phyloP scores from a whole-genome alignment of 2,329 filamentous ascomycete species.

The Epichloe gansuensis region DNA sequence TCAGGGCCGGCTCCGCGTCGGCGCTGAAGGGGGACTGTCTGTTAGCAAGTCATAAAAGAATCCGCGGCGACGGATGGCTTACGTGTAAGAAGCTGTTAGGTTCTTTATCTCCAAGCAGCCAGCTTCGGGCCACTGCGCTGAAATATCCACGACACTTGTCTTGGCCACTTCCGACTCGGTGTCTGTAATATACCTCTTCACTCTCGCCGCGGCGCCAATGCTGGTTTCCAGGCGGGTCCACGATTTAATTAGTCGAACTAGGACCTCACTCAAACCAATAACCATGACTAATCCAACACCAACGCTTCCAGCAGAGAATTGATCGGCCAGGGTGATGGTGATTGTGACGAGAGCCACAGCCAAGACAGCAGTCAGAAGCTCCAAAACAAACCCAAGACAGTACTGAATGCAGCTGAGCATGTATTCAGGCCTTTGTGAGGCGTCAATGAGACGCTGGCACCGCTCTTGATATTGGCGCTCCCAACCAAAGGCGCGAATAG shows the following conservation, averaged over 20 bases:
- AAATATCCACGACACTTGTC: neutral
- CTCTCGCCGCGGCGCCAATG: neutral
- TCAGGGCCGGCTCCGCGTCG: no score
- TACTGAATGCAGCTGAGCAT: slow-evolving; percentile 1
- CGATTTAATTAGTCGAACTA: neutral
- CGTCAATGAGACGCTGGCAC: neutral
- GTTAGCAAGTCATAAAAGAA: no score
- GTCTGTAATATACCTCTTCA: neutral
- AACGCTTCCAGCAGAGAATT: neutral
- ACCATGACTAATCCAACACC: neutral
- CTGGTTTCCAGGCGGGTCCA: slow-evolving; percentile 1
- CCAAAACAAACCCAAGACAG: slow-evolving; percentile 1
- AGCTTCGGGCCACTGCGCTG: neutral
- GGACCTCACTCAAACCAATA: neutral
- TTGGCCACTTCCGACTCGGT: neutral
- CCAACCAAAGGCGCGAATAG: slow-evolving; percentile 7
- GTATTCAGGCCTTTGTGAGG: slow-evolving; percentile 4
- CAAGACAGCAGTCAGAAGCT: neutral
- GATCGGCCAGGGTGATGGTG: neutral
- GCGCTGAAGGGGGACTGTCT: neutral
- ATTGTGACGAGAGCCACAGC: neutral
- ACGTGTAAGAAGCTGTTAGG: neutral
- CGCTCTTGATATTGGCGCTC: neutral
- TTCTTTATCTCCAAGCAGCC: neutral
- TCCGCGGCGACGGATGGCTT: no score